A percentile compares a stretch with the other conserved stretches of the same genome.
Evolutionary conservation across 129 eudicot genomes (phyloP).

Genomic region (Flaveria ramosissima): DNA sequence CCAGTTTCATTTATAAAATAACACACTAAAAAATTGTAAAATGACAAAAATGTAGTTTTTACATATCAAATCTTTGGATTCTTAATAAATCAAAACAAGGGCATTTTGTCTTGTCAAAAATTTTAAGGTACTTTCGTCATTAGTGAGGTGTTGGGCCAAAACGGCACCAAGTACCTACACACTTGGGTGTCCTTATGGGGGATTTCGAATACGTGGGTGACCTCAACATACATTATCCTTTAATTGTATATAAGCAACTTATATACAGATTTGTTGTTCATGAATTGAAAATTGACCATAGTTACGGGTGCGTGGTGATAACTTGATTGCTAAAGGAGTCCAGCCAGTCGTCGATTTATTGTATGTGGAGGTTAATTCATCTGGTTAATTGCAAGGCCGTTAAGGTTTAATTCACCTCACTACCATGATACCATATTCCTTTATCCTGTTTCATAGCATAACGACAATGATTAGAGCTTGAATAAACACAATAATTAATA

Average conservation of each 20-base stretch:
- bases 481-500: neutral
- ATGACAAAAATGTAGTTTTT: neutral
- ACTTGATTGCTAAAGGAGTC: neutral
- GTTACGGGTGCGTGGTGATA: neutral
- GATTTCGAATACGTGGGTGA: neutral
- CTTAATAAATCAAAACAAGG: neutral
- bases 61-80: too few relatives aligned
- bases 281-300: neutral
- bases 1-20: neutral
- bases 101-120: too few relatives aligned
- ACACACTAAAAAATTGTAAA: too few relatives aligned
- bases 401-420: neutral
- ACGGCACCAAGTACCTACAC: neutral
- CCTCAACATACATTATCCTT: neutral
- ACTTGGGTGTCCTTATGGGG: neutral
- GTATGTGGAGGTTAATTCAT: slow-evolving; percentile 24
- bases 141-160: neutral
- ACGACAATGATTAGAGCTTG: neutral
- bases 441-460: neutral
- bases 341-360: neutral
- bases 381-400: slow-evolving; percentile 28
- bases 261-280: neutral
- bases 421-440: neutral
- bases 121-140: neutral
- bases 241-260: neutral